These are phyloP conservation scores for Colletotrichum liaoningense DNA, from an alignment of 2,329 filamentous ascomycete genomes.

Conservation along the genomic window DNA sequence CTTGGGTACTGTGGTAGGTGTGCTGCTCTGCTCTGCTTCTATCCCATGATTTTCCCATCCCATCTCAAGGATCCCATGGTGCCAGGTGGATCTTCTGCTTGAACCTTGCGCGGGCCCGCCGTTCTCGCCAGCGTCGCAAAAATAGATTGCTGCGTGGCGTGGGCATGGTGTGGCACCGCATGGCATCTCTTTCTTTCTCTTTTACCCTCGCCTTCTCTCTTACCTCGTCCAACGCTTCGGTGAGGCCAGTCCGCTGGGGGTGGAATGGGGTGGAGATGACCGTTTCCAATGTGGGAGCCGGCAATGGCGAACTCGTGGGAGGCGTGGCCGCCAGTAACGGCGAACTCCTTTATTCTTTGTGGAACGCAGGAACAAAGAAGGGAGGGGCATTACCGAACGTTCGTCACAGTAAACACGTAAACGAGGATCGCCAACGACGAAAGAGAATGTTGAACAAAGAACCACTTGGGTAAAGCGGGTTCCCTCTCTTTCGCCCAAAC, in stretches of 20 bases:
- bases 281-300: neutral
- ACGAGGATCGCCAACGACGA: neutral
- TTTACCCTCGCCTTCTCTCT: neutral
- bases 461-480: neutral
- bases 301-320: neutral
- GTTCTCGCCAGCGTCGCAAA: constrained; percentile 31
- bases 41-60: neutral
- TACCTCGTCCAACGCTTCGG: no score
- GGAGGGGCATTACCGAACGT: neutral
- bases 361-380: neutral
- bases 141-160: constrained; percentile 26
- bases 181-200: neutral
- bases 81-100: neutral
- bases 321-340: neutral
- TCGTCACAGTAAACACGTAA: neutral
- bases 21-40: neutral
- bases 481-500: neutral
- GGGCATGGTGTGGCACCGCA: neutral
- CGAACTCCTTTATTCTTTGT: neutral
- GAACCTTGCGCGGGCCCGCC: neutral
- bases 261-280: neutral
- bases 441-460: neutral
- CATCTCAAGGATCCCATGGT: no score
- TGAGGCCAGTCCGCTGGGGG: neutral
- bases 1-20: no score